phyloP scores from a whole-genome alignment of 164 flowering plant genomes.

The Stephania japonica region DNA sequence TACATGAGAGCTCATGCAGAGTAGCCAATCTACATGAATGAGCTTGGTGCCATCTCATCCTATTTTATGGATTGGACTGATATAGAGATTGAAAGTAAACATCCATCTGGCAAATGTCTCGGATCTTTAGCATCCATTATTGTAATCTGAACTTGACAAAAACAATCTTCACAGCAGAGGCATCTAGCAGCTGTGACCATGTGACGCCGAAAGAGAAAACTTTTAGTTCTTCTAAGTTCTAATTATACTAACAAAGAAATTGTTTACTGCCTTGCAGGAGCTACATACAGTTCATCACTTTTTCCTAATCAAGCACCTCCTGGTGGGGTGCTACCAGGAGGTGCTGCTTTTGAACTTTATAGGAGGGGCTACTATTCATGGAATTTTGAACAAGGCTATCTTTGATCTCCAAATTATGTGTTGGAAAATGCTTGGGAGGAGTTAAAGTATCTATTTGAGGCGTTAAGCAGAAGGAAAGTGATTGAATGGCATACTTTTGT shows the following conservation, averaged over 20 bases:
- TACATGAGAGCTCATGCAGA: not conserved
- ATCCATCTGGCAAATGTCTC: conserved; percentile 4
- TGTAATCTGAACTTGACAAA: not conserved
- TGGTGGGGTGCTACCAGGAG: conserved; percentile 73
- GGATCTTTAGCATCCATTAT: conserved; percentile 6
- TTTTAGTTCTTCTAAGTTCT: too few relatives aligned
- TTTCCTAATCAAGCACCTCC: conserved; percentile 92
- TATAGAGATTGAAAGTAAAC: not conserved
- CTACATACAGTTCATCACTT: conserved; percentile 91
- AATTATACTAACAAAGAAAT: not conserved
- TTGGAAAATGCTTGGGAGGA: too few relatives aligned
- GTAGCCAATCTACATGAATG: not conserved
- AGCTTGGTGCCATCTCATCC: not conserved
- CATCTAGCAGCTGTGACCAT: not conserved
- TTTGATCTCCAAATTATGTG: not conserved
- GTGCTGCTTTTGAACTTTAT: conserved; percentile 81
- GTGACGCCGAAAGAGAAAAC: not conserved
- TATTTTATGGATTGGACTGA: not conserved
- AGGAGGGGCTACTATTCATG: conserved; percentile 91
- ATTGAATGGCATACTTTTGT: too few relatives aligned
- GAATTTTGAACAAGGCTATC: conserved; percentile 66
- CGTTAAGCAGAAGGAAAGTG: too few relatives aligned
- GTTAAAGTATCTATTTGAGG: too few relatives aligned
- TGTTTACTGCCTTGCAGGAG: too few relatives aligned
- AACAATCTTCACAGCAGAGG: not conserved